These are phyloP conservation scores for Colletotrichum tabaci DNA, from an alignment of 2,329 filamentous ascomycete genomes.

Conservation along the genomic window DNA sequence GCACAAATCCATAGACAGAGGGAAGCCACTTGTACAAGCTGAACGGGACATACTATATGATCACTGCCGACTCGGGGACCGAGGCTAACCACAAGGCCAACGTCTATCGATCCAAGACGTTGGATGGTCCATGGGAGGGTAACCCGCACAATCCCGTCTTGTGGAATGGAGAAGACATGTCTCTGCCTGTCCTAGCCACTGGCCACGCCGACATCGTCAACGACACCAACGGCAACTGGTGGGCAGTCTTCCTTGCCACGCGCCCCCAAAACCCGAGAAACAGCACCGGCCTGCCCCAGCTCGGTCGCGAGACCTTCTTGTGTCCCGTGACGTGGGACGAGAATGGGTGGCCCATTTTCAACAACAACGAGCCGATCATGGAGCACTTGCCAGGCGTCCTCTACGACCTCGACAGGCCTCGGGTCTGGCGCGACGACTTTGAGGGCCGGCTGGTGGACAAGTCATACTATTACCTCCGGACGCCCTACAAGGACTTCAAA, in stretches of 20 bases:
- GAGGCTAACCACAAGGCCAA: conserved; percentile 40
- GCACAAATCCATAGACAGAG: conserved; percentile 47
- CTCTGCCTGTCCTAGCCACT: conserved; percentile 39
- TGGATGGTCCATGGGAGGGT: conserved; percentile 38
- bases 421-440: conserved; percentile 41
- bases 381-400: conserved; percentile 36
- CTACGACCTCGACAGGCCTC: conserved; percentile 37
- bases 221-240: conserved; percentile 37
- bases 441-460: conserved; percentile 37
- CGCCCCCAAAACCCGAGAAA: conserved; percentile 40
- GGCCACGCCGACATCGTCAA: conserved; percentile 42
- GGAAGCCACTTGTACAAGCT: conserved; percentile 43
- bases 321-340: conserved; percentile 40
- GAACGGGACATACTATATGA: conserved; percentile 41
- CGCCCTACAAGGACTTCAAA: conserved; percentile 41
- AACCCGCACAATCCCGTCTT: conserved; percentile 42
- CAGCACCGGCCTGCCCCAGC: conserved; percentile 32
- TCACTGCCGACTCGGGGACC: conserved; percentile 42
- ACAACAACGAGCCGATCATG: conserved; percentile 29
- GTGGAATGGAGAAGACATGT: conserved; percentile 41
- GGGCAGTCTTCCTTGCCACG: conserved; percentile 42
- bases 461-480: conserved; percentile 40
- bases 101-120: conserved; percentile 29
- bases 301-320: conserved; percentile 41
- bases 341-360: conserved; percentile 42